A percentile compares a stretch with the other conserved stretches of the same genome.
Evolutionary conservation across 106 monocot species (phyloP).

Genomic region (Xerophyta viscosa): DNA sequence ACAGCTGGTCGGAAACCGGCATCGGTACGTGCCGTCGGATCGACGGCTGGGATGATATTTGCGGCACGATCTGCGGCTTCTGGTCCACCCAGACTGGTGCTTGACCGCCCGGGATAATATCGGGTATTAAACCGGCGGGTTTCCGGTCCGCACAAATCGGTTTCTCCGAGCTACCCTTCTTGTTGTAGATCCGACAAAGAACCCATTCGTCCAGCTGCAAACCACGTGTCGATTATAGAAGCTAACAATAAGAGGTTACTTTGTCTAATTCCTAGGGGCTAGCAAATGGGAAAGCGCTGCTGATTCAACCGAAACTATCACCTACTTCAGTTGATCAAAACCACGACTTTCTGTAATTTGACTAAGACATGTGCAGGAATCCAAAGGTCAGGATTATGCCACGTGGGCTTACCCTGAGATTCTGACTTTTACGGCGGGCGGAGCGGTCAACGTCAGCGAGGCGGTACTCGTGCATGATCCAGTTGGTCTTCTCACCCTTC

Average conservation of each 20-base stretch:
- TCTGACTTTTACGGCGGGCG: conserved; percentile 34
- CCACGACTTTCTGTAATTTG: too few relatives aligned
- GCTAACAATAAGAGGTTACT: too few relatives aligned
- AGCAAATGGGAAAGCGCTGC: too few relatives aligned
- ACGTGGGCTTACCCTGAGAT: conserved; percentile 36
- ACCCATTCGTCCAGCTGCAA: conserved; percentile 85
- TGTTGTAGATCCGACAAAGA: conserved; percentile 84
- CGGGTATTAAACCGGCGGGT: conserved; percentile 2
- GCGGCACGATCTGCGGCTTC: conserved; percentile 23
- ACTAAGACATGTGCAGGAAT: too few relatives aligned
- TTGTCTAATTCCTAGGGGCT: too few relatives aligned
- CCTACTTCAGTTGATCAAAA: too few relatives aligned
- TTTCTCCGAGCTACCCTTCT: conserved; percentile 47
- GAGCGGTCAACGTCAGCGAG: conserved; percentile 49
- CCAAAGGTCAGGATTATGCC: not conserved
- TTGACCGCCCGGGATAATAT: not conserved
- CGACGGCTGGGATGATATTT: not conserved
- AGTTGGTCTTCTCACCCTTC: conserved; percentile 53
- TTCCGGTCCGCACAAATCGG: too few relatives aligned
- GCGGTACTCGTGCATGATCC: conserved; percentile 70
- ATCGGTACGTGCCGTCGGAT: too few relatives aligned
- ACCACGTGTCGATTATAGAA: too few relatives aligned
- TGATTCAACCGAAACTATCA: too few relatives aligned
- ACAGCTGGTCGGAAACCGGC: conserved; percentile 13
- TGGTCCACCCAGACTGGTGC: conserved; percentile 5